Conservation (phyloP, 768 basidiomycete species). For the Butyriboletus loyo region DNA sequence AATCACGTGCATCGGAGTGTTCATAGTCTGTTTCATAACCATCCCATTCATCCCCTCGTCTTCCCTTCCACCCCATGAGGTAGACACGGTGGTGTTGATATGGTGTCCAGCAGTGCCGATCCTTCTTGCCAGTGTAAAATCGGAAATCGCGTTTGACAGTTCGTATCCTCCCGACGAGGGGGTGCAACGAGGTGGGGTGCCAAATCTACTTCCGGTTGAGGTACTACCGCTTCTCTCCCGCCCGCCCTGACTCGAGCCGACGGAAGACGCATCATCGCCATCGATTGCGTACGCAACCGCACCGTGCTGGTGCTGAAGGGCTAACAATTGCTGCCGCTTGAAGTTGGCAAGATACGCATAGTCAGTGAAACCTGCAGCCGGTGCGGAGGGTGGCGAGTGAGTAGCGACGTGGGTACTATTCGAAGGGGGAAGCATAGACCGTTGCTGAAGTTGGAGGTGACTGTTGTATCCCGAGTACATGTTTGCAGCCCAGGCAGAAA, state of each 20-base stretch:
- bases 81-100: conserved; percentile 23
- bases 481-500: conserved; percentile 30
- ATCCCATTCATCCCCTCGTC: conserved; percentile 34
- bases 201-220: conserved; percentile 32
- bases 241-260: conserved; percentile 34
- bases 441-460: conserved; percentile 31
- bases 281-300: conserved; percentile 29
- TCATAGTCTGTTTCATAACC: conserved; percentile 34
- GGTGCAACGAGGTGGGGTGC: conserved; percentile 30
- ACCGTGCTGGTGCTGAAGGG: conserved; percentile 30
- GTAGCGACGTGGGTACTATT: conserved; percentile 35
- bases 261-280: conserved; percentile 38
- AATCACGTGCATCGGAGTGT: conserved; percentile 38
- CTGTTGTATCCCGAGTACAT: conserved; percentile 27
- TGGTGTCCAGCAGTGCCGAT: conserved; percentile 21
- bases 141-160: conserved; percentile 29
- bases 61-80: conserved; percentile 25
- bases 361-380: conserved; percentile 14
- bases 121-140: conserved; percentile 26
- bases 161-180: conserved; percentile 35
- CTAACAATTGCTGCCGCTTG: conserved; percentile 30
- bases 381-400: conserved; percentile 15
- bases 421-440: conserved; percentile 42
- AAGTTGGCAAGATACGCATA: conserved; percentile 26
- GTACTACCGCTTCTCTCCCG: conserved; percentile 38